Evolutionary conservation across 805 yeast species (phyloP).

Genomic region (Metschnikowia anglica): DNA sequence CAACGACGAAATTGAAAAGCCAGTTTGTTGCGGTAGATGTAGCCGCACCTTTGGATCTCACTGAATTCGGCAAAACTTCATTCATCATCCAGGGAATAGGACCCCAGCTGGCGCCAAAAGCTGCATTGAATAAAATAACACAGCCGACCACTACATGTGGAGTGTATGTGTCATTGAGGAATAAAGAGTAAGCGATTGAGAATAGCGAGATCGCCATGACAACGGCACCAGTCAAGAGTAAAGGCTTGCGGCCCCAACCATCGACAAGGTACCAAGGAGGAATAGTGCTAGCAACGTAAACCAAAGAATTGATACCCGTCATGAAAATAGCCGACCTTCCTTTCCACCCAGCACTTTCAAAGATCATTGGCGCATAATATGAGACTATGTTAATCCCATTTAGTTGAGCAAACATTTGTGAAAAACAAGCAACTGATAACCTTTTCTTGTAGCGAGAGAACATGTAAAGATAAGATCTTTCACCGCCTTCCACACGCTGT

Average conservation of each 20-base stretch:
- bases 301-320: constrained; percentile 69
- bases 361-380: constrained; percentile 90
- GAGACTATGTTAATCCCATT: constrained; percentile 92
- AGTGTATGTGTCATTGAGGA: constrained; percentile 44
- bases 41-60: constrained; percentile 88
- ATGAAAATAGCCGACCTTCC: constrained; percentile 84
- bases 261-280: constrained; percentile 93
- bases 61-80: constrained; percentile 80
- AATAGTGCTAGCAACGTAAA: constrained; percentile 54
- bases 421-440: constrained; percentile 82
- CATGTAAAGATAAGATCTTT: constrained; percentile 70
- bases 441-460: constrained; percentile 74
- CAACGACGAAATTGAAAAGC: constrained; percentile 89
- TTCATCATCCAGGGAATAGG: constrained; percentile 93
- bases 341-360: constrained; percentile 93
- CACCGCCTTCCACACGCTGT: constrained; percentile 76
- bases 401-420: constrained; percentile 90
- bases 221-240: constrained; percentile 73
- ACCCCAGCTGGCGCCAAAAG: constrained; percentile 91
- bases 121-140: constrained; percentile 77
- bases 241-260: constrained; percentile 88
- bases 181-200: constrained; percentile 56
- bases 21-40: constrained; percentile 90
- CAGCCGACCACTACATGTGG: constrained; percentile 71
- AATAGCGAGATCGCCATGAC: constrained; percentile 74